Conservation (phyloP, 257 asterid species). For the Solanum corneliomulleri region DNA sequence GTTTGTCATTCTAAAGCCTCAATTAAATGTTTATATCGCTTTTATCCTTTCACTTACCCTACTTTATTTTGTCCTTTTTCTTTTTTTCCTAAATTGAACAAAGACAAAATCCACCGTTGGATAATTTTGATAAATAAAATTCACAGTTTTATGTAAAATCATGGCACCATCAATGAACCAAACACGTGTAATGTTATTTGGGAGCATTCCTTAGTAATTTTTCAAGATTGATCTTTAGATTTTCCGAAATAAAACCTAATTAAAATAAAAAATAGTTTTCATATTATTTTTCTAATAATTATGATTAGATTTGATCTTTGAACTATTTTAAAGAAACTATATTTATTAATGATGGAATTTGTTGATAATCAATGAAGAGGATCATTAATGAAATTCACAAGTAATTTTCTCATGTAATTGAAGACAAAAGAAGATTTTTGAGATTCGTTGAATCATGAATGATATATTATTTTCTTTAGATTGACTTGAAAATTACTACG, state of each 20-base stretch:
- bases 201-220: not conserved
- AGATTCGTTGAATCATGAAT: not conserved
- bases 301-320: not conserved
- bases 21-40: not conserved
- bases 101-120: not conserved
- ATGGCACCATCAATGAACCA: not conserved
- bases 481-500: not conserved
- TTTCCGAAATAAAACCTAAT: not conserved
- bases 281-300: not conserved
- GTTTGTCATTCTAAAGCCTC: slow-evolving; percentile 15
- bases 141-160: not conserved
- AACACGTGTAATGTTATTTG: not conserved
- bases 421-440: not conserved
- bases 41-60: not conserved
- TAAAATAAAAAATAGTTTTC: not conserved
- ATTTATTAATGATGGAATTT: not conserved
- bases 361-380: not conserved
- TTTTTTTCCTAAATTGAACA: not conserved
- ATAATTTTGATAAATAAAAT: not conserved
- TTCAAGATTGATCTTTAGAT: not conserved
- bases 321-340: not conserved
- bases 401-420: not conserved
- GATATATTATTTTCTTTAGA: not conserved
- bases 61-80: not conserved
- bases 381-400: not conserved